Conservation (phyloP, 352 stramenopile species). For the Phytophthora hibernalis region DNA sequence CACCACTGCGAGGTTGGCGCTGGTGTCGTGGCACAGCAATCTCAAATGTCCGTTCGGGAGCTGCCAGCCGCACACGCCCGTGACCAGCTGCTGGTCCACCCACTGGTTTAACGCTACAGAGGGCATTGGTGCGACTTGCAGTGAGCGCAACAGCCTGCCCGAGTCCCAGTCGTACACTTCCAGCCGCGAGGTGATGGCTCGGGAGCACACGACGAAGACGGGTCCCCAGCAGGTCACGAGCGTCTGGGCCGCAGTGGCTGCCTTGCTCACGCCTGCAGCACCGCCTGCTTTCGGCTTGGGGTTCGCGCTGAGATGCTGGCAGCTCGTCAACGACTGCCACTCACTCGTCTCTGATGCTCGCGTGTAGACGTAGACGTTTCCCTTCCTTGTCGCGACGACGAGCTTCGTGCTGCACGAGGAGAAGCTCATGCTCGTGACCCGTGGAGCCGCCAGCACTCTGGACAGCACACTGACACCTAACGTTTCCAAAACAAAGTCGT, state of each 20-base stretch:
- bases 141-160: constrained; percentile 48
- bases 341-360: neutral
- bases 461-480: constrained; percentile 41
- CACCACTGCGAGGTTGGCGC: constrained; percentile 40
- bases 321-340: constrained; percentile 42
- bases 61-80: constrained; percentile 36
- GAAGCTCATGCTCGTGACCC: constrained; percentile 65
- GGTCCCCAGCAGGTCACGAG: constrained; percentile 59
- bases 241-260: constrained; percentile 48
- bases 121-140: constrained; percentile 34
- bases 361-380: constrained; percentile 66
- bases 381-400: constrained; percentile 62
- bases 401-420: constrained; percentile 37
- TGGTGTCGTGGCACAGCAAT: constrained; percentile 59
- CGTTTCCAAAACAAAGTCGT: neutral
- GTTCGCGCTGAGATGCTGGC: constrained; percentile 44
- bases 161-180: constrained; percentile 61
- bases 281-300: constrained; percentile 44
- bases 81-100: constrained; percentile 41
- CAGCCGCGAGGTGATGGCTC: constrained; percentile 38
- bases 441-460: constrained; percentile 55
- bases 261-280: constrained; percentile 14
- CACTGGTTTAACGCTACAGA: constrained; percentile 21
- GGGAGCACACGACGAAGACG: constrained; percentile 57
- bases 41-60: neutral